A percentile compares a stretch with the other conserved stretches of the same genome.
phyloP scores from a whole-genome alignment of 2,329 filamentous ascomycete genomes.

The Epichloe gansuensis region DNA sequence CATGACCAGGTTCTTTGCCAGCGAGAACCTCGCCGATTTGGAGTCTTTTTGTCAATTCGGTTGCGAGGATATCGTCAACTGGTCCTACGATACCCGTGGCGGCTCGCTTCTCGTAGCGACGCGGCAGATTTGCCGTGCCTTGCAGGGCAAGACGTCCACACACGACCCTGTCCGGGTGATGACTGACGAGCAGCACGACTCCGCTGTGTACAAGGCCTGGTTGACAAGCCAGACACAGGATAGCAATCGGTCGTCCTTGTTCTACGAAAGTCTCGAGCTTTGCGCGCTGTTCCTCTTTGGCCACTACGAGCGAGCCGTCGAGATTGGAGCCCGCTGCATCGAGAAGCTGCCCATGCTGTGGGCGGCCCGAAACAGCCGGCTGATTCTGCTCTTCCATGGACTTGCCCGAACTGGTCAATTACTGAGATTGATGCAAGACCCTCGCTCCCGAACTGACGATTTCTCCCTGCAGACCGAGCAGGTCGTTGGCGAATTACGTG shows the following conservation, averaged over 20 bases:
- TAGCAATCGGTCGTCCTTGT: slow-evolving; percentile 49
- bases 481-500: slow-evolving; percentile 40
- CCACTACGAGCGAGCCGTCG: slow-evolving; percentile 46
- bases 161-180: slow-evolving; percentile 44
- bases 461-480: slow-evolving; percentile 31
- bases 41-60: slow-evolving; percentile 59
- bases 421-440: slow-evolving; percentile 36
- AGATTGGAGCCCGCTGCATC: slow-evolving; percentile 40
- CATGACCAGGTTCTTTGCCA: slow-evolving; percentile 55
- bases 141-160: slow-evolving; percentile 60
- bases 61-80: slow-evolving; percentile 62
- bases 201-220: slow-evolving; percentile 47
- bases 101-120: slow-evolving; percentile 56
- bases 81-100: slow-evolving; percentile 59
- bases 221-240: slow-evolving; percentile 38
- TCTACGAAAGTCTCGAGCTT: slow-evolving; percentile 58
- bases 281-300: slow-evolving; percentile 52
- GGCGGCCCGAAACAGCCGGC: slow-evolving; percentile 46
- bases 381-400: slow-evolving; percentile 48
- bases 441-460: slow-evolving; percentile 29
- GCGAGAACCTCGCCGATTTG: slow-evolving; percentile 56
- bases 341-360: slow-evolving; percentile 39
- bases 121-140: slow-evolving; percentile 53
- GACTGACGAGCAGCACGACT: slow-evolving; percentile 55
- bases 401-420: slow-evolving; percentile 42